phyloP scores from a whole-genome alignment of 192 early-diverging fungal genomes.

The Coemansia sp. region DNA sequence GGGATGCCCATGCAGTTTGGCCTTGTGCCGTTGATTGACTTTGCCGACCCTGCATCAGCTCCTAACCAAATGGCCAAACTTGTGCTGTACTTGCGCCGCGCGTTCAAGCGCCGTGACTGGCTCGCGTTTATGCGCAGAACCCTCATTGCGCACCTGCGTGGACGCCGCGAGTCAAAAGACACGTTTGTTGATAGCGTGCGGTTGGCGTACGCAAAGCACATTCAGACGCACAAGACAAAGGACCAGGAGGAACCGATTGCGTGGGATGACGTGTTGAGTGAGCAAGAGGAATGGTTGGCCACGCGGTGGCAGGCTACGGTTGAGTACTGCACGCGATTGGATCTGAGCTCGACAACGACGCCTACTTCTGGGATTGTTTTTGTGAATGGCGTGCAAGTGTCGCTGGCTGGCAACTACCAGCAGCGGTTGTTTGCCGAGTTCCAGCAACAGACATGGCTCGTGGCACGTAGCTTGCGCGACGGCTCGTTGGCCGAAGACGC shows the following conservation, averaged over 20 bases:
- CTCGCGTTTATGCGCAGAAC: conserved; percentile 28
- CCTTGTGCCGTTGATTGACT: conserved; percentile 65
- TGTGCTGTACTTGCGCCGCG: conserved; percentile 38
- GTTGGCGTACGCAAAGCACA: conserved; percentile 24
- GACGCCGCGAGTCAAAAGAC: background rate
- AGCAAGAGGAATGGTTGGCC: conserved; percentile 17
- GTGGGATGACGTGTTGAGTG: conserved; percentile 30
- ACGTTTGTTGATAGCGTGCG: conserved; percentile 20
- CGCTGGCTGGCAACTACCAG: conserved; percentile 62
- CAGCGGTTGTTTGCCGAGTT: conserved; percentile 56
- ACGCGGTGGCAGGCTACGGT: conserved; percentile 33
- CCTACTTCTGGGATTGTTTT: conserved; percentile 59
- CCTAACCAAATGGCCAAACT: conserved; percentile 38
- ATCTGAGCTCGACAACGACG: conserved; percentile 28
- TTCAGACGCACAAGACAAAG: conserved; percentile 29
- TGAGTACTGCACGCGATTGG: conserved; percentile 42
- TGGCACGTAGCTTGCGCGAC: conserved; percentile 55
- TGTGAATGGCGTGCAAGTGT: conserved; percentile 77
- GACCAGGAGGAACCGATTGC: conserved; percentile 21
- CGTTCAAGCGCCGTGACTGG: conserved; percentile 37
- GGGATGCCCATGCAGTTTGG: conserved; percentile 86
- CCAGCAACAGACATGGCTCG: conserved; percentile 54
- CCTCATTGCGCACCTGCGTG: conserved; percentile 18
- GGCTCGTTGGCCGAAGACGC: conserved; percentile 56
- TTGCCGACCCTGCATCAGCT: conserved; percentile 6